These are phyloP conservation scores for Hypoxylon sp. DNA, from an alignment of 2,329 filamentous ascomycete species.

Conservation along the genomic window DNA sequence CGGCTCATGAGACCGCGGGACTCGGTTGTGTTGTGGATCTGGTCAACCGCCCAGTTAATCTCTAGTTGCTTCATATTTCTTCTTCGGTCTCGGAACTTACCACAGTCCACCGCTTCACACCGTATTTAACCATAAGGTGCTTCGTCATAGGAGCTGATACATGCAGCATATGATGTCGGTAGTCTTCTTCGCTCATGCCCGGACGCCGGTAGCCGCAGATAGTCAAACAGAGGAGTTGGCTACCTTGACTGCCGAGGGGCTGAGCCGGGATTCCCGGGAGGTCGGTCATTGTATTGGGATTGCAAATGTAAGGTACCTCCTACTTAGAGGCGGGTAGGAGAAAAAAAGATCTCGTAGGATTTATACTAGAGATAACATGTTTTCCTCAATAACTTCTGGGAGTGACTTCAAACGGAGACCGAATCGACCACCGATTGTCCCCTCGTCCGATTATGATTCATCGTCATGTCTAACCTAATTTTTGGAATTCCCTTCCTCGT, in stretches of 20 bases:
- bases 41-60: conserved; percentile 6
- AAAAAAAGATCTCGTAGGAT: background rate
- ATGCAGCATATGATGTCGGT: conserved; percentile 60
- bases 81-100: conserved; percentile 43
- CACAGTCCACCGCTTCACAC: conserved; percentile 59
- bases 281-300: background rate
- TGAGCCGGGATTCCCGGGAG: background rate
- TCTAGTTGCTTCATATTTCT: background rate
- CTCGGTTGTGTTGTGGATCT: conserved; percentile 57
- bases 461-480: no score
- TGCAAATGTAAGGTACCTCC: background rate
- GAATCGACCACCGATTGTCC: background rate
- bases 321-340: background rate
- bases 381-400: background rate
- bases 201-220: conserved; percentile 61
- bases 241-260: background rate
- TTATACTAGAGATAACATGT: background rate
- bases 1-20: conserved; percentile 56
- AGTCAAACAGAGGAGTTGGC: conserved; percentile 57
- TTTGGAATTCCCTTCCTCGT: no score
- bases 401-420: background rate
- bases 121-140: conserved; percentile 62
- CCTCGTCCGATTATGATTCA: background rate
- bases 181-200: conserved; percentile 62
- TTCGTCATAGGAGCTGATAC: conserved; percentile 60